A percentile compares a stretch with the other conserved stretches of the same genome.
phyloP scores from a whole-genome alignment of 495 filamentous ascomycete species.

The Podospora comata region DNA sequence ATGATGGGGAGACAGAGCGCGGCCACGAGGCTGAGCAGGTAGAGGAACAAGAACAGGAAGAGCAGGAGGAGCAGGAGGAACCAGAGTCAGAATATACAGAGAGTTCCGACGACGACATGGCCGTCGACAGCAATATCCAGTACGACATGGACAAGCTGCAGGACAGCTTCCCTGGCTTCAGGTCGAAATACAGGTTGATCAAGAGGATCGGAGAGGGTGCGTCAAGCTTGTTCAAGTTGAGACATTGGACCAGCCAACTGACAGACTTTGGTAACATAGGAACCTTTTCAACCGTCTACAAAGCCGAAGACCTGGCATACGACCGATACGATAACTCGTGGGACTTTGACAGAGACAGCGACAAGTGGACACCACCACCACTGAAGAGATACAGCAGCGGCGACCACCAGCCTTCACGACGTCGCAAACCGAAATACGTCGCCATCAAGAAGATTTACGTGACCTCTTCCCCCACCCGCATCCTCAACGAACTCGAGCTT shows the following conservation, averaged over 20 bases:
- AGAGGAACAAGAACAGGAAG: conserved; percentile 32
- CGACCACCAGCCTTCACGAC: conserved; percentile 25
- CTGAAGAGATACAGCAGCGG: conserved; percentile 39
- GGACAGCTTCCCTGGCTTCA: conserved; percentile 77
- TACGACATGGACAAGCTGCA: conserved; percentile 87
- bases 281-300: conserved; percentile 98
- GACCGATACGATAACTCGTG: conserved; percentile 80
- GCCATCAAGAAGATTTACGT: conserved; percentile 99
- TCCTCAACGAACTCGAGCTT: conserved; percentile 94
- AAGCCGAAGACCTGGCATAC: conserved; percentile 93
- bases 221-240: background rate
- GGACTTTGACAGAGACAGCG: conserved; percentile 67
- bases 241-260: background rate
- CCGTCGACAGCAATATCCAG: conserved; percentile 70
- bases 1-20: conserved; percentile 4
- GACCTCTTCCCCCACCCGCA: conserved; percentile 86
- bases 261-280: conserved; percentile 48
- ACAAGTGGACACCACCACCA: conserved; percentile 61
- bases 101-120: conserved; percentile 57
- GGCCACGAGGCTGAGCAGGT: background rate
- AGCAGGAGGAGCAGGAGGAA: conserved; percentile 34
- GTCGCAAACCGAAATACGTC: conserved; percentile 67
- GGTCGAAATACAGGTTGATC: conserved; percentile 78
- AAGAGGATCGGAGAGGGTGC: conserved; percentile 95
- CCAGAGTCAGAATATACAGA: conserved; percentile 48